Base-by-base conservation (phyloP, 2,329 filamentous ascomycete genomes). In the Ceratocystis harringtonii region DNA sequence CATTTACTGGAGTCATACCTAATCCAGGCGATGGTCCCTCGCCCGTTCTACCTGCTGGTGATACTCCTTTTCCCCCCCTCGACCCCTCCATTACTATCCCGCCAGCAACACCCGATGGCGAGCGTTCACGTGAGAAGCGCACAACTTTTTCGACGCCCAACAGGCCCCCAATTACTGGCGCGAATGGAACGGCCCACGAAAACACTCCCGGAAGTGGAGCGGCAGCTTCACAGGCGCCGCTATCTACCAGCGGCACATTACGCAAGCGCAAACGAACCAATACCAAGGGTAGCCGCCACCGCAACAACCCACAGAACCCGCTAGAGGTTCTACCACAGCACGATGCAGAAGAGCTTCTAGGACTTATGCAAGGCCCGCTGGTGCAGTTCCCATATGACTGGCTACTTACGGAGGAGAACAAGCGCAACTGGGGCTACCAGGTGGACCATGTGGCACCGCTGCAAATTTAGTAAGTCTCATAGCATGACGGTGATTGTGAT, bases 321-420 rank as follows among this genome's bases (percentile, higher is more conserved):
- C 92, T 96, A 68, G 90, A 95, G 63, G 78, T 96, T 69, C 80
- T 96, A 64, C 81, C 82, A 32, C 84, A 83, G 65, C 81, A 82
- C 5, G 89, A 95, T 69, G 89, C 91, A 1, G 92, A 95, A 73
- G 87, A 89, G 70, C 76, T 97, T 70, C 78, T 96, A 69, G 83
- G 84, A 69, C 77, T 94, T 77, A 82, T 94, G 30, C 92, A 97
- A 74, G 94, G 94, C 1, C 86, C 92, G 73, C 75, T 99, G 63
- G 92, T 99, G 30, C 78, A 90, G 69, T 99, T 95, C 79, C 94
- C 94, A 5, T 96, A 97, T 75, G 90, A 99, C 72, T 99, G 95
- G 91, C 83, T 96, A 64, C 83, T 88, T 70, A 88, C 87, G 65
- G 94, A 97, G 76, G 94, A 97, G 78, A 84, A 86, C 72, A 92